A percentile compares a stretch with the other conserved stretches of the same genome.
These are phyloP conservation scores for Gloeophyllum trabeum DNA, from an alignment of 768 basidiomycete genomes.

Conservation along the genomic window DNA sequence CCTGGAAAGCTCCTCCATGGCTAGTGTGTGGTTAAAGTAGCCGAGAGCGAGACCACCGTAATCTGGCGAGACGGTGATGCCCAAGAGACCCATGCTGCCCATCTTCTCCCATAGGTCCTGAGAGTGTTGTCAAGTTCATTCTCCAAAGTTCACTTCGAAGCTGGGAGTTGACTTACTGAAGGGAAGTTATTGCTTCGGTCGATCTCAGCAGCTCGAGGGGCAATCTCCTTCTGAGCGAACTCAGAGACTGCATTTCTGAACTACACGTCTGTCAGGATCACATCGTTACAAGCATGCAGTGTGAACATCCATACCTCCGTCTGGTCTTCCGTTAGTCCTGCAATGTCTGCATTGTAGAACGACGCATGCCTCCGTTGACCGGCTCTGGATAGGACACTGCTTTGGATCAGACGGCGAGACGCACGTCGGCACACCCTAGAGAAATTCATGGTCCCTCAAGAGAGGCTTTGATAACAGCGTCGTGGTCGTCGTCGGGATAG, in stretches of 20 bases:
- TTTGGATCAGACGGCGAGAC: too few species aligned
- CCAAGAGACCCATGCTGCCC: constrained; percentile 87
- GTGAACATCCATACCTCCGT: constrained; percentile 39
- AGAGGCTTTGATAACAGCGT: too few species aligned
- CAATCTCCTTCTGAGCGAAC: constrained; percentile 77
- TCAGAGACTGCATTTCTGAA: constrained; percentile 70
- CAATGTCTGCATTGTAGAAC: constrained; percentile 60
- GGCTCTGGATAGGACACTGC: background rate
- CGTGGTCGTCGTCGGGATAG: too few species aligned
- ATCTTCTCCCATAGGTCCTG: constrained; percentile 85
- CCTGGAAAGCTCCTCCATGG: constrained; percentile 89
- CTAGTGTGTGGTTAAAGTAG: constrained; percentile 81
- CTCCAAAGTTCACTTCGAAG: background rate
- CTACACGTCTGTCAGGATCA: constrained; percentile 23
- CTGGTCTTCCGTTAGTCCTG: constrained; percentile 74
- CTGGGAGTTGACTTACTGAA: constrained; percentile 27
- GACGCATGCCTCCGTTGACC: constrained; percentile 24
- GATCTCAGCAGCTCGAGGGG: constrained; percentile 77
- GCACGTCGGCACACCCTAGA: too few species aligned
- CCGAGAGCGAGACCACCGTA: constrained; percentile 80
- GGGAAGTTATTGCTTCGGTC: constrained; percentile 83
- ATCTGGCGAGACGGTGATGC: constrained; percentile 69
- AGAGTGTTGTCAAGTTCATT: background rate
- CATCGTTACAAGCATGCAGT: background rate
- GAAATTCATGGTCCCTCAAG: too few species aligned